Base-by-base conservation (phyloP, 345 rosid species). In the Aegle marmelos region DNA sequence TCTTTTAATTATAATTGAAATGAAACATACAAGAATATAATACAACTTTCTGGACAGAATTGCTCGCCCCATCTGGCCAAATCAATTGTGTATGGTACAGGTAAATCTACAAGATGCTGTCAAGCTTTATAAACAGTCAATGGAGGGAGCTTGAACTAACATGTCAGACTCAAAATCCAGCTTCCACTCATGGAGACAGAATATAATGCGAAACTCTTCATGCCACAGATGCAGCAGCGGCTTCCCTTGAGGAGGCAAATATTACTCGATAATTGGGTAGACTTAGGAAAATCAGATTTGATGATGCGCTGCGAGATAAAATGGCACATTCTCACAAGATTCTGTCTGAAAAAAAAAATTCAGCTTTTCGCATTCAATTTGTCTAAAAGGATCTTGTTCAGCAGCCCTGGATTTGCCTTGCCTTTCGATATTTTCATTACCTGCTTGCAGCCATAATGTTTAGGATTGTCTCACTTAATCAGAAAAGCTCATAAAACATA, bases 371-470 rank as follows among this genome's bases (percentile, higher is more conserved):
- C 88, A 78, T 89, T 92, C 67, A 93, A 79, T 86, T 93, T 93
- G 88, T 93, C 89, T 31, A 84, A 9, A 61, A 95, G 98, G 72
- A 93, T 87, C 83, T 92, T 93, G 90, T 91, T 93, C 70, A 95
- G 84, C 70, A 93, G 82, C 31, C 91, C 94, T 19, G 97, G 99
- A 78, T 90, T 93, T 73, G 97, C 99, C 84, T 91, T 95, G 34
- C 98, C 98, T 83, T 91, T 90, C 2, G 99, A 93, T 78, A 81
- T 78, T 87, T 95, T 95, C 98, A 95, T 95, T 61, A 93, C 90
- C 99, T 95, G 87, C 81, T 84, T 70, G 76, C 70, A 53, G 67
- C 25, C 14, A 64, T n/a, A 59, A 80, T 57, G 54, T 33, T 80
- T 34, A 70, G 63, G 56, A 76, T 3, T 6, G 16, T 36, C 37